Evolutionary conservation across 2,329 filamentous ascomycete species (phyloP), one percentile per base, ranked within the genome.

Genomic region (Plenodomus lindquistii): DNA sequence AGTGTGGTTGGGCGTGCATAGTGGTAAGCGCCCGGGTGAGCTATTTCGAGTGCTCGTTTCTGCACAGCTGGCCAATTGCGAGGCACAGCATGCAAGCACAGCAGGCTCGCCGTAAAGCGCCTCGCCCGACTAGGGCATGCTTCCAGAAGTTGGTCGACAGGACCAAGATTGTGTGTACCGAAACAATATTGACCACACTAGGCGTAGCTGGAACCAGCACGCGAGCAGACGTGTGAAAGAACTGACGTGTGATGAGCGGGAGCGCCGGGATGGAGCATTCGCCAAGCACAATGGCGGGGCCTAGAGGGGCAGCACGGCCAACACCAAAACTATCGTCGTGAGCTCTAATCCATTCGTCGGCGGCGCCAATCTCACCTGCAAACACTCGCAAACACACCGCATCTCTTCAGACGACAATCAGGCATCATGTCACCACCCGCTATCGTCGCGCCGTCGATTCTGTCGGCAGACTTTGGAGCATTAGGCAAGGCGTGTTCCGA

Each of bases 401-500:
- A 44, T 22, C 31, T 48, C 17, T 44, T 42, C 43, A 15, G 48
- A 50, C 40, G 47, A 57, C 46, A 61, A 46, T 61, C 61, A 55
- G 61, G 60, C 65, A 78, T 36, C 52, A 97, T 97, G 93, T 80
- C 90, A 48, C 94, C 93, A 19, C 85, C 87, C 55, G 89, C 94
- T 40, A 97, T 99, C 73, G 96, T 99, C 66, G 93, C 93, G 15
- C 94, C 94, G 22, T 97, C 93, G n/a, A 97, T 99, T 65, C 86
- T 99, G 52, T 95, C 92, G 67, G 93, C 93, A 59, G 93, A 99
- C 81, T 99, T 99, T 77, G 92, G 85, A 67, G 81, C 87, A 58
- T 83, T 99, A 48, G 92, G 93, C 63, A 83, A 85, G 66, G 93
- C 91, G 73, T 99, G 94, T 78, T 84, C 85, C 42, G 83, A 84